These are phyloP conservation scores for Drosera capensis DNA, from an alignment of 148 eudicot species.

Conservation along the genomic window DNA sequence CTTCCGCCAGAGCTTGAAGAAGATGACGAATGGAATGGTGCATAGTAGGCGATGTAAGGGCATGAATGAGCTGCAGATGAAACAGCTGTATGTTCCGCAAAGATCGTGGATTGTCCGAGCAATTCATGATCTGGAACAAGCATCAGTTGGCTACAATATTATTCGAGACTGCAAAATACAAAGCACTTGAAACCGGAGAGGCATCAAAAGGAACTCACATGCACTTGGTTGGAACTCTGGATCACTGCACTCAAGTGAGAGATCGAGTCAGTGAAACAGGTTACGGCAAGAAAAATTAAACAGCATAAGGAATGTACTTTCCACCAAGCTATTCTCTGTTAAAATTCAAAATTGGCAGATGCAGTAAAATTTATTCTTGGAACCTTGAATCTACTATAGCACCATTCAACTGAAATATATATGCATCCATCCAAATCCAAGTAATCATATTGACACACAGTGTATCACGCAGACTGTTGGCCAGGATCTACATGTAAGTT, in stretches of 20 bases:
- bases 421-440: no score
- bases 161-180: no score
- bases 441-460: no score
- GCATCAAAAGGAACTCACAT: slow-evolving; percentile 34
- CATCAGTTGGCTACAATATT: no score
- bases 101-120: slow-evolving; percentile 59
- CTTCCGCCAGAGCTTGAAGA: slow-evolving; percentile 37
- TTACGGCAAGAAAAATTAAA: neutral
- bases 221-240: slow-evolving; percentile 52
- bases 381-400: no score
- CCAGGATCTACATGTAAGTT: no score
- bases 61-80: slow-evolving; percentile 69
- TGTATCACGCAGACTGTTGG: no score
- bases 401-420: no score
- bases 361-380: no score
- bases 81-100: slow-evolving; percentile 61
- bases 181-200: neutral
- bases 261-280: slow-evolving; percentile 5
- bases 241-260: slow-evolving; percentile 36
- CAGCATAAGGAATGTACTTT: neutral
- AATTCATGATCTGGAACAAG: slow-evolving; percentile 72
- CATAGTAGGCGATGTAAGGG: slow-evolving; percentile 72
- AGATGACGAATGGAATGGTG: slow-evolving; percentile 58
- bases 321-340: no score
- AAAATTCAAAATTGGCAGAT: neutral